Evolutionary conservation across 1,284 basidiomycete species (phyloP), one percentile per base, ranked within the genome.

Genomic region (Bondarzewia mesenterica): DNA sequence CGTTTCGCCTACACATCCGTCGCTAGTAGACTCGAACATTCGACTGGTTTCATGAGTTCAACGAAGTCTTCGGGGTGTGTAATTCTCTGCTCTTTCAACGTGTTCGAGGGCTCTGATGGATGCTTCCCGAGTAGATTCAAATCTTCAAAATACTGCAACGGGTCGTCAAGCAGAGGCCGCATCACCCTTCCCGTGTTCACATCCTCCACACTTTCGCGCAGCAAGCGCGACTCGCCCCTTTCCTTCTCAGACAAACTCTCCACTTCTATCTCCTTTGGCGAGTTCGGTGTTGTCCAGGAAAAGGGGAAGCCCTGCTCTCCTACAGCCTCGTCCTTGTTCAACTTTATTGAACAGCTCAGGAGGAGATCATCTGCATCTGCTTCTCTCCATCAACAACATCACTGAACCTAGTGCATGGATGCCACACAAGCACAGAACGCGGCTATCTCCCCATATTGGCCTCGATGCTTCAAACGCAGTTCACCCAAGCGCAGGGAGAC

Each of bases 381-480:
- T 15, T 56, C 56, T n/a, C 7, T 63, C 63, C 16, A 70, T 80
- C 41, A 72, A 74, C 2, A 70, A 65, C 58, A 62, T 69, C 38
- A 63, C 50, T 22, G 62, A 62, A 25, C 82, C 87, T 0, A 69
- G 68, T 6, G 85, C 86, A 16, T 91, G 88, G 88, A 80, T 90
- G n/a, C n/a, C n/a, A n/a, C n/a, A n/a, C n/a, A n/a, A n/a, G n/a
- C n/a, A n/a, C n/a, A n/a, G n/a, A n/a, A n/a, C n/a, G n/a, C n/a
- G n/a, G n/a, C n/a, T n/a, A n/a, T n/a, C n/a, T n/a, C n/a, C n/a
- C n/a, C n/a, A n/a, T n/a, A n/a, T n/a, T n/a, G n/a, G n/a, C n/a
- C n/a, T n/a, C n/a, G n/a, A n/a, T n/a, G n/a, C n/a, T n/a, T n/a
- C n/a, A n/a, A n/a, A n/a, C n/a, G n/a, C n/a, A n/a, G n/a, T n/a